Percentiles rank a stretch among this genome's conserved stretches.
Evolutionary conservation across 2,329 filamentous ascomycete species (phyloP).

Genomic region (Exophiala sp.): DNA sequence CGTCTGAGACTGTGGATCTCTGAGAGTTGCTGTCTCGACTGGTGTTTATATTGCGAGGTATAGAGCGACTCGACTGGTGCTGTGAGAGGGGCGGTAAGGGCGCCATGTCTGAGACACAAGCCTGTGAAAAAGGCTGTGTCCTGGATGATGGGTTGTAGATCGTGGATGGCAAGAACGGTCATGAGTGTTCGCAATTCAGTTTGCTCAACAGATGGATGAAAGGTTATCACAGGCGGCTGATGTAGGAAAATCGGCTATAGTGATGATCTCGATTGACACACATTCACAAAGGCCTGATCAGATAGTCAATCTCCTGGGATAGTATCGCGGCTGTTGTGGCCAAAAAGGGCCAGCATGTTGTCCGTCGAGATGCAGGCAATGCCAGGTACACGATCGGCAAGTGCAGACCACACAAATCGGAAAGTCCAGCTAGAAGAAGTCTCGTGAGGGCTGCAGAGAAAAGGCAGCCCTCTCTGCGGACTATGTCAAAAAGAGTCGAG

Average conservation of each 20-base stretch:
- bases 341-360: constrained; percentile 20
- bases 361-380: constrained; percentile 14
- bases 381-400: background rate
- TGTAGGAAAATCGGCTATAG: background rate
- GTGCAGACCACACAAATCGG: constrained; percentile 6
- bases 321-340: constrained; percentile 17
- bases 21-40: constrained; percentile 8
- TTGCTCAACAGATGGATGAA: constrained; percentile 4
- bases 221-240: constrained; percentile 9
- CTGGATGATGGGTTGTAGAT: background rate
- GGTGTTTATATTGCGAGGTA: constrained; percentile 16
- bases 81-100: constrained; percentile 14
- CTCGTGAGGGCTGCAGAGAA: background rate
- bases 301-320: constrained; percentile 23
- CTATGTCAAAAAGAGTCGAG: background rate
- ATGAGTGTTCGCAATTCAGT: constrained; percentile 9
- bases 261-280: constrained; percentile 1
- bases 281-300: background rate
- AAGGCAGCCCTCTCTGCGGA: background rate
- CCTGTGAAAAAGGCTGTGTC: constrained; percentile 1
- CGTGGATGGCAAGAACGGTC: constrained; percentile 2
- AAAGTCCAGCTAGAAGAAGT: background rate
- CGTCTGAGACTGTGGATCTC: constrained; percentile 14
- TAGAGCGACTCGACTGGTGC: constrained; percentile 6
- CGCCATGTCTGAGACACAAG: constrained; percentile 15